These are phyloP conservation scores for Fusarium caatingaense DNA, from an alignment of 2,329 filamentous ascomycete species.

Conservation along the genomic window DNA sequence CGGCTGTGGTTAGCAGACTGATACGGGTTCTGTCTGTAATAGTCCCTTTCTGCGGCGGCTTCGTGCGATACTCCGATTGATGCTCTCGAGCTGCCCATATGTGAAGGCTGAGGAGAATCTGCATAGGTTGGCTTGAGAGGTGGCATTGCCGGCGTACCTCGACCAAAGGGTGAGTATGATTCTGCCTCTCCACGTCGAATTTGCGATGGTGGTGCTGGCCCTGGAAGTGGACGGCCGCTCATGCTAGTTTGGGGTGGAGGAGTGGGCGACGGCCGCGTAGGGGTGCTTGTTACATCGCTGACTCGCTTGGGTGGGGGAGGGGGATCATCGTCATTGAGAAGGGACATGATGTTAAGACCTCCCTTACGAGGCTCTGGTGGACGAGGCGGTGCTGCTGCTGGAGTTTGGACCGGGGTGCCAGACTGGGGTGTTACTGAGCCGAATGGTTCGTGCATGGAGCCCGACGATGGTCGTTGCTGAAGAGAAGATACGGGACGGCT, in stretches of 20 bases:
- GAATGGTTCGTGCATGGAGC: slow-evolving; percentile 49
- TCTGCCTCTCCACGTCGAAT: slow-evolving; percentile 62
- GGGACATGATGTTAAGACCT: slow-evolving; percentile 71
- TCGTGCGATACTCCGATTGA: slow-evolving; percentile 56
- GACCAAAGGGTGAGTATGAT: slow-evolving; percentile 59
- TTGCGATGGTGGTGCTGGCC: slow-evolving; percentile 54
- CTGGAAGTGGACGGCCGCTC: slow-evolving; percentile 55
- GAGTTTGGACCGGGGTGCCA: slow-evolving; percentile 47
- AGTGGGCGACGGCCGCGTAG: slow-evolving; percentile 59
- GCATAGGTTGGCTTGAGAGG: slow-evolving; percentile 65
- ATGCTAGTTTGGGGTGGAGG: slow-evolving; percentile 60
- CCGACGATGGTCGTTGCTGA: slow-evolving; percentile 51
- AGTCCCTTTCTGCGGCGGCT: slow-evolving; percentile 58
- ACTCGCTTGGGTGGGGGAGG: slow-evolving; percentile 64
- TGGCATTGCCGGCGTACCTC: slow-evolving; percentile 62
- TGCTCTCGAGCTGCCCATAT: slow-evolving; percentile 58
- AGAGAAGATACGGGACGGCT: slow-evolving; percentile 54
- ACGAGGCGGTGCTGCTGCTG: slow-evolving; percentile 54
- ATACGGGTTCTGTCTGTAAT: slow-evolving; percentile 58
- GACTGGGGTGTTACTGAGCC: slow-evolving; percentile 45
- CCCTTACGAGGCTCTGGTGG: slow-evolving; percentile 67
- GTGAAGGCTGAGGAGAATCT: slow-evolving; percentile 63
- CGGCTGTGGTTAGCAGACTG: slow-evolving; percentile 51
- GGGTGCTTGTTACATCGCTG: slow-evolving; percentile 57
- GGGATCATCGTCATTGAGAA: slow-evolving; percentile 72